Base-by-base conservation (phyloP, 139 green algal species). In the Chlamydomonas sp. region DNA sequence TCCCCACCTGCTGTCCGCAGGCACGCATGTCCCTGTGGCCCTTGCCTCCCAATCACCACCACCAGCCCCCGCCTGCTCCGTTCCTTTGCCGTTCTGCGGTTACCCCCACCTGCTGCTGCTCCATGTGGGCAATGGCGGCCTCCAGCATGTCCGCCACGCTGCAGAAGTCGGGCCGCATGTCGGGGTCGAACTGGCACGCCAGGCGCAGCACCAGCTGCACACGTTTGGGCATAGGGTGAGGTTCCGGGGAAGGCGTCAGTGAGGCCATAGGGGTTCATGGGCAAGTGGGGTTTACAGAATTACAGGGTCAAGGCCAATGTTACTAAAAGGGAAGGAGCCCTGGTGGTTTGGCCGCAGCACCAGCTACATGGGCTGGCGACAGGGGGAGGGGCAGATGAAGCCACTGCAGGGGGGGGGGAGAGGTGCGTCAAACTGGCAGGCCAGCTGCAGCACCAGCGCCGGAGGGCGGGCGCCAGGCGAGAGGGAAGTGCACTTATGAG, bases 101-200 rank as follows among this genome's bases (percentile, higher is more conserved):
- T 49, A 49, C 31, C 31, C 31, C 31, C 71, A 86, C 82, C 82
- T 86, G 69, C 63, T 76, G 62, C 72, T 17, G 67, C 73, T 81
- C 74, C 61, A 88, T 81, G 83, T 75, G 73, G 8, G n/a, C 20
- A 5, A 88, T 88, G 63, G 73, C 83, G 1, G 15, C 63, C 1
- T 63, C 83, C 63, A 88, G 83, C 83, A 88, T 88, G 83, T 88
- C 83, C 16, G 83, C 74, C 63, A 88, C 63, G 16, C 31, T 77
- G 49, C 31, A 63, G 78, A 96, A 97, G 73, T 87, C 87, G 59
- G 95, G 95, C 20, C 95, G 90, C 63, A 92, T 88, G 12, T 92
- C 79, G 3, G 95, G 95, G 84, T 97, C 95, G 61, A 91, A 91
- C 61, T 95, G 87, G 77, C 93, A 95, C 4, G 85, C 78, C 85